Conservation (phyloP, 148 eudicot genomes). For the Limonium bicolor region DNA sequence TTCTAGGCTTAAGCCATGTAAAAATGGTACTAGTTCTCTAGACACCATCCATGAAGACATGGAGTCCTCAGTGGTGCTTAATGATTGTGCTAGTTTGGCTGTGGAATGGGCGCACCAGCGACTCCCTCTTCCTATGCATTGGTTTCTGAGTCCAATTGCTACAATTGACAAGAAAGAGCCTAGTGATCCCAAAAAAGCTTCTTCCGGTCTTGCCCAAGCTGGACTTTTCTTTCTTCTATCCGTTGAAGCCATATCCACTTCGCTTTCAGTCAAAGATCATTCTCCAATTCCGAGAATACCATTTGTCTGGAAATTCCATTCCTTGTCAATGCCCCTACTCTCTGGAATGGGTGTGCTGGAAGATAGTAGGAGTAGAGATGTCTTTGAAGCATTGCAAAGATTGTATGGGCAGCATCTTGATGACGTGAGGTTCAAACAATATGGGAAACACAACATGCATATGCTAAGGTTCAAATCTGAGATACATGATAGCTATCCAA, state of each 20-base stretch:
- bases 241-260: constrained; percentile 51
- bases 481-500: constrained; percentile 64
- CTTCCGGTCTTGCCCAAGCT: constrained; percentile 27
- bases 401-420: constrained; percentile 56
- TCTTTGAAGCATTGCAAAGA: constrained; percentile 50
- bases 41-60: constrained; percentile 66
- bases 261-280: constrained; percentile 19
- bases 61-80: constrained; percentile 14
- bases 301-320: constrained; percentile 79
- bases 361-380: constrained; percentile 57
- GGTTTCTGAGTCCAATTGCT: constrained; percentile 77
- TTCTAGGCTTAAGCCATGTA: constrained; percentile 8
- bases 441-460: constrained; percentile 7
- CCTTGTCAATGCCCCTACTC: constrained; percentile 52
- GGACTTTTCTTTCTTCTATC: constrained; percentile 84
- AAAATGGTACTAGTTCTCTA: constrained; percentile 17
- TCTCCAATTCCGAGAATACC: constrained; percentile 35
- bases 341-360: constrained; percentile 65
- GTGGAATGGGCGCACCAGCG: constrained; percentile 87
- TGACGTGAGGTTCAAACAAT: constrained; percentile 18
- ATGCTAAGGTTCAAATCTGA: constrained; percentile 49
- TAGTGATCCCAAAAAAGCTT: constrained; percentile 7
- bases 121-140: constrained; percentile 72
- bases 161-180: constrained; percentile 19
- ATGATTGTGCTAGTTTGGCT: constrained; percentile 22